Evolutionary conservation across 306 rosid genomes (phyloP).

Genomic region (Potentilla sterilis): DNA sequence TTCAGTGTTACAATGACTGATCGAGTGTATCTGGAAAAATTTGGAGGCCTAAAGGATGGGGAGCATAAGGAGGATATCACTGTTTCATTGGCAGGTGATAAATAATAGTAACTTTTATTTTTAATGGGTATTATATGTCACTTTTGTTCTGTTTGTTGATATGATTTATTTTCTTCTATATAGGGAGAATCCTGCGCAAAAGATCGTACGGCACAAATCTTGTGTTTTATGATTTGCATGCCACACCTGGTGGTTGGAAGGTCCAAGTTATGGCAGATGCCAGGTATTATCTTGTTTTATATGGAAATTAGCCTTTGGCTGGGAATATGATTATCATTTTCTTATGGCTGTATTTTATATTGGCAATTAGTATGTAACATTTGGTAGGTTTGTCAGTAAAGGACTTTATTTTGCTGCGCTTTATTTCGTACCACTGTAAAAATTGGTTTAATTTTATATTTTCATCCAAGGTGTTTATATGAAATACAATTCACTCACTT

Average conservation of each 20-base stretch:
- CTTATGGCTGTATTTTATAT: background rate
- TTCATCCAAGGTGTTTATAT: background rate
- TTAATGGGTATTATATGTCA: background rate
- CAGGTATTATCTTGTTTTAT: conserved; percentile 43
- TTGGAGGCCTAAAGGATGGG: conserved; percentile 50
- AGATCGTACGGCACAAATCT: conserved; percentile 70
- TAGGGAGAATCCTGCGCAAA: conserved; percentile 62
- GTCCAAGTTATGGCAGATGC: conserved; percentile 91
- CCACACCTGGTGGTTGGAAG: conserved; percentile 37
- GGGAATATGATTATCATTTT: background rate
- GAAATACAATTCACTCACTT: background rate
- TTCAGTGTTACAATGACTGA: conserved; percentile 61
- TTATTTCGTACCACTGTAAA: background rate
- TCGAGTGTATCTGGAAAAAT: conserved; percentile 43
- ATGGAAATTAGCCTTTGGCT: background rate
- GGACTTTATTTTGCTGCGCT: background rate
- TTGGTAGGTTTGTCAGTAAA: background rate
- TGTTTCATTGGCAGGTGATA: conserved; percentile 67
- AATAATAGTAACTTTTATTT: background rate
- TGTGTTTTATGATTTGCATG: conserved; percentile 72
- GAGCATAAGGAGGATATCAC: conserved; percentile 69
- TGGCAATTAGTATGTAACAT: background rate
- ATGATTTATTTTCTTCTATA: background rate
- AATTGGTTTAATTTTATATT: background rate
- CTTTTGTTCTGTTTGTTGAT: background rate